Evolutionary conservation across 140 eudicot species (phyloP).

Genomic region (Eryngium alpinum): DNA sequence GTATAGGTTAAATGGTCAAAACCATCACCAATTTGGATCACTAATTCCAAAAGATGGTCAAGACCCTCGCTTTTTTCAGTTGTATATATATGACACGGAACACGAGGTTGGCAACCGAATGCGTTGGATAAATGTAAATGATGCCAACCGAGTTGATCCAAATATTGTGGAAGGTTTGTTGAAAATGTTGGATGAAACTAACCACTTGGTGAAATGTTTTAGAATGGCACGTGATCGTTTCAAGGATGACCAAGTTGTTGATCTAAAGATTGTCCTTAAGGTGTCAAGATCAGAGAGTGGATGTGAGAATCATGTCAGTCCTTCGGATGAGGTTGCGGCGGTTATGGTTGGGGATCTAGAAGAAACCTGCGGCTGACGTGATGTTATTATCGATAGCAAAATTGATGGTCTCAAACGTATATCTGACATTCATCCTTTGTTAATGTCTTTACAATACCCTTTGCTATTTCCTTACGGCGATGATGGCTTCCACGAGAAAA

Average conservation of each 20-base stretch:
- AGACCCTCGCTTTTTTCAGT: neutral
- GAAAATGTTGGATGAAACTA: neutral
- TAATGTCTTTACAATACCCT: too few species aligned
- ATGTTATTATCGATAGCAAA: too few species aligned
- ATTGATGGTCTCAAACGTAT: too few species aligned
- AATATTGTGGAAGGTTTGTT: neutral
- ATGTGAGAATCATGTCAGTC: too few species aligned
- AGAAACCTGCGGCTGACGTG: too few species aligned
- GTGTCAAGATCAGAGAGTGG: too few species aligned
- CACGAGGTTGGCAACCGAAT: neutral
- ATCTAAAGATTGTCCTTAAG: neutral
- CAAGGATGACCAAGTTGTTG: neutral
- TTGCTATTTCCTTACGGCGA: too few species aligned
- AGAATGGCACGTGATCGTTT: neutral
- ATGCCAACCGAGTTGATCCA: neutral
- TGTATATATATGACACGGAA: neutral
- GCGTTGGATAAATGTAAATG: neutral
- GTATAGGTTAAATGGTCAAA: neutral
- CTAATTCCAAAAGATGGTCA: neutral
- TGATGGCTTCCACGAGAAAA: too few species aligned
- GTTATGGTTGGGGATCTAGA: too few species aligned
- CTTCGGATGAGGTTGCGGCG: too few species aligned
- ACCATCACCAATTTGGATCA: neutral
- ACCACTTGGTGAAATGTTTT: neutral
- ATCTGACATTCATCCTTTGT: too few species aligned